Base-by-base conservation (phyloP, 306 rosid species). In the Cicer arietinum region DNA sequence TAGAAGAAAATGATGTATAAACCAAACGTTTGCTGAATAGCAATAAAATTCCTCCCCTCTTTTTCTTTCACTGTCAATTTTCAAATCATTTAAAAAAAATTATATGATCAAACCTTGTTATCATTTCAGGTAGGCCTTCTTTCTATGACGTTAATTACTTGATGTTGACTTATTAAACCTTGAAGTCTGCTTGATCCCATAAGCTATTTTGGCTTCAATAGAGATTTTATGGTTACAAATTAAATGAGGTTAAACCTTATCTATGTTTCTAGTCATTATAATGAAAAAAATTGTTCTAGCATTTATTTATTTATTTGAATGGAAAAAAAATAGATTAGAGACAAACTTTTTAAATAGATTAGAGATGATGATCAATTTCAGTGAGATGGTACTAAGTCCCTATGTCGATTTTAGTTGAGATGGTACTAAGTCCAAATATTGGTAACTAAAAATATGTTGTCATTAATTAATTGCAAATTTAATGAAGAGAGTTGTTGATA, bases 111-210 rank as follows among this genome's bases (percentile, higher is more conserved):
- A 74, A 77, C 76, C 71, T 60, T 73, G 77, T 56, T 45, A 58
- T 78, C 85, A 57, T 82, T 77, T 77, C 59, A 12, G 79, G 65
- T 77, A 58, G 79, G 76, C 47, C 75, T 67, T 65, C 72, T 77
- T 71, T 30, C 65, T 65, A 54, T 66, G 67, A 30, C 14, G 67
- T 72, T 82, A 65, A 71, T 65, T 40, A 20, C 42, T 7, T 14
- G 85, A 65, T 66, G 79, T 47, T 69, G 85, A 81, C 81, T 50
- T 77, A 57, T 45, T 46, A n/a, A 25, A 25, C 30, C 30, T 25
- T 25, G 30, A 25, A 20, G 44, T 11, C 66, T 47, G 75, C 16
- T 66, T 71, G 22, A 20, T 76, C 35, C 18, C 20, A 41, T 1
- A 41, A 41, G 7, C 7, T 41, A 41, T 41, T 41, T 41, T 25